Evolutionary conservation across 2,329 filamentous ascomycete genomes (phyloP).

Genomic region (Claviceps paspali): DNA sequence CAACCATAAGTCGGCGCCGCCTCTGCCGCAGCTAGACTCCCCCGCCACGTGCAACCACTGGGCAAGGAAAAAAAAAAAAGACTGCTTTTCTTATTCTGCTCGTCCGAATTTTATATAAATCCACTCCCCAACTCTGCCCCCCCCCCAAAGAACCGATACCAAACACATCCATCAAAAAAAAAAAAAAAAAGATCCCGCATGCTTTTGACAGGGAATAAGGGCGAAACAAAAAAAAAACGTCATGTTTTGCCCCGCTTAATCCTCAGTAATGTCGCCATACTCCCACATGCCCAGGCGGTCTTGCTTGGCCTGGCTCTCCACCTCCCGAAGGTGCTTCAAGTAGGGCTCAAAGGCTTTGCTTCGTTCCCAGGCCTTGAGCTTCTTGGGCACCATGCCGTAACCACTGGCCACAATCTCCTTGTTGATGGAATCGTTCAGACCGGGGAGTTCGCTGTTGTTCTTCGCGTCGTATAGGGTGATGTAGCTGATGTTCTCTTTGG

Average conservation of each 20-base stretch:
- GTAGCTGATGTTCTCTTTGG: constrained; percentile 66
- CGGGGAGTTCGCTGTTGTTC: constrained; percentile 35
- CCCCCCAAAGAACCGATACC: too few species aligned
- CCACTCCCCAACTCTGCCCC: background rate
- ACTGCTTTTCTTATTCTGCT: too few species aligned
- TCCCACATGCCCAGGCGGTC: constrained; percentile 87
- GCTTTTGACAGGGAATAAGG: too few species aligned
- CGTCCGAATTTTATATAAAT: too few species aligned
- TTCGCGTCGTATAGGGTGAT: constrained; percentile 78
- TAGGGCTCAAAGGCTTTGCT: constrained; percentile 53
- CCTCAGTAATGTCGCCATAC: constrained; percentile 91
- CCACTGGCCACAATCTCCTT: constrained; percentile 73
- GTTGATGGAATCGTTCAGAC: constrained; percentile 69
- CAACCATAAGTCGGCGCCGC: too few species aligned
- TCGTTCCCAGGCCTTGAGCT: constrained; percentile 84
- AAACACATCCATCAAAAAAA: too few species aligned
- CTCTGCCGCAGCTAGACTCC: too few species aligned
- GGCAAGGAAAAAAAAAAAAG: too few species aligned
- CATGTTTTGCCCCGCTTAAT: constrained; percentile 31
- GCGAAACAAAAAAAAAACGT: too few species aligned
- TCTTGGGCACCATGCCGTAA: constrained; percentile 78
- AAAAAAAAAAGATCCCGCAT: too few species aligned
- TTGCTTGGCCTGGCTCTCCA: constrained; percentile 65
- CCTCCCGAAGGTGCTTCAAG: constrained; percentile 54
- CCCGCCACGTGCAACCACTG: too few species aligned